Evolutionary conservation across 148 eudicot genomes (phyloP), one percentile per base, ranked within the genome.

Genomic region (Nepenthes mirabilis): DNA sequence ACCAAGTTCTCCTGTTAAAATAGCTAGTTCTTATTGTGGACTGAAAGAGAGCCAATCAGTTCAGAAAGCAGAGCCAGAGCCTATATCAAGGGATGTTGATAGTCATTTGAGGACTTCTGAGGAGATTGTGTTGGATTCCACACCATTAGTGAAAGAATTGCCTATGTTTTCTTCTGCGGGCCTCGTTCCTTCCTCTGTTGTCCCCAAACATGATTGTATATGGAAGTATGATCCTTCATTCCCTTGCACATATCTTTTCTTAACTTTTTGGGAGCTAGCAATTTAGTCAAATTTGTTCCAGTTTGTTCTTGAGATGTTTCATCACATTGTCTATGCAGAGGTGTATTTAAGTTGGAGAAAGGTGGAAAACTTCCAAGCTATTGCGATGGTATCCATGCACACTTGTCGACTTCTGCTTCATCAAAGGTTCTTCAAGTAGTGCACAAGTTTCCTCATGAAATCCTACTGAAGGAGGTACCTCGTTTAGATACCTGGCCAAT

Each of bases 401-500:
- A 80, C 62, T 43, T 77, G 58, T 77, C 85, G 7, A 60, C 66
- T 33, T 14, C 55, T 49, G 77, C 82, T 62, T 77, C 82, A 5
- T 60, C 75, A 50, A 72, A 62, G 56, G 72, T 70, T 50, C 51
- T 33, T 67, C 79, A 84, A 63, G 69, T 78, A 70, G 82, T 67
- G 51, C 72, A 57, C 60, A 86, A 79, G 66, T 82, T 88, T 65
- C 68, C 78, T 35, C 67, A 69, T 9, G 81, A 75, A 60, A 58
- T 93, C 55, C 32, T 68, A 40, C 60, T 93, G 57, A 65, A 84
- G 68, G 84, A 84, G 72, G 81, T 80, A 62, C 68, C 87, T 57
- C 86, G 90, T 34, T 54, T 57, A 51, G 85, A 82, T 61, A 73
- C 64, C 45, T 88, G 95, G 99, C 95, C 91, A 14, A 34, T 64